Percentiles rank a stretch among this genome's conserved stretches.
These are phyloP conservation scores for Rossbeevera mucosa DNA, from an alignment of 768 basidiomycete genomes.

Conservation along the genomic window DNA sequence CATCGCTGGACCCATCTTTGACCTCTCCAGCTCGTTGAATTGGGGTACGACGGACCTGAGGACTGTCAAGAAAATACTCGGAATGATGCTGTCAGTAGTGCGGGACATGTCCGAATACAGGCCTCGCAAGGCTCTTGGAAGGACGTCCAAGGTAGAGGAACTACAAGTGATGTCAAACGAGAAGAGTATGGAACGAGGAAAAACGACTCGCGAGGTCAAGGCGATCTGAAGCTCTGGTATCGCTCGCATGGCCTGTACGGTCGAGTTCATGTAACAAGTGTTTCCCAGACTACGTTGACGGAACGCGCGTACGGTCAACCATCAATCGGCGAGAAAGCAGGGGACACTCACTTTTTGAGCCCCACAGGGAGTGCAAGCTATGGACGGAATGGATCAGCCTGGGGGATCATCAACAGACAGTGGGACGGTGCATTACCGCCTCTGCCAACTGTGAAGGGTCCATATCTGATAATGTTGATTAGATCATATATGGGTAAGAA, in stretches of 20 bases:
- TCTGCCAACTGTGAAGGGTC: slow-evolving; percentile 74
- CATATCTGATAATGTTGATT: slow-evolving; percentile 59
- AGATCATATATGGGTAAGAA: slow-evolving; percentile 2
- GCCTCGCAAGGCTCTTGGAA: slow-evolving; percentile 53
- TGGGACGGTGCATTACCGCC: slow-evolving; percentile 47
- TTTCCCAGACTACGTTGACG: slow-evolving; percentile 66
- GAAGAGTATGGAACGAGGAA: background rate
- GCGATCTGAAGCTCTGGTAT: slow-evolving; percentile 85
- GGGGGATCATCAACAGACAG: background rate
- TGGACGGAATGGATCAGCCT: background rate
- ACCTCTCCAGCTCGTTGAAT: slow-evolving; percentile 70
- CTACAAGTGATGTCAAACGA: slow-evolving; percentile 6
- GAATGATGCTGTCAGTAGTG: slow-evolving; percentile 74
- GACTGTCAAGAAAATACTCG: slow-evolving; percentile 59
- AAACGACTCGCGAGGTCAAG: slow-evolving; percentile 47
- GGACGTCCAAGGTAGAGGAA: slow-evolving; percentile 40
- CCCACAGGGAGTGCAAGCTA: slow-evolving; percentile 81
- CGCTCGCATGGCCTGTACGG: slow-evolving; percentile 87
- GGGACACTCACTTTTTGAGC: slow-evolving; percentile 56
- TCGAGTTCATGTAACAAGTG: slow-evolving; percentile 97
- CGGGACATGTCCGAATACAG: slow-evolving; percentile 69
- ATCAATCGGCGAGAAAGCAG: background rate
- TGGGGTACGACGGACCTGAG: slow-evolving; percentile 83
- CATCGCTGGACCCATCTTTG: slow-evolving; percentile 35
- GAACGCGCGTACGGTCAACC: background rate